These are phyloP conservation scores for Saposhnikovia divaricata DNA, from an alignment of 129 eudicot species.

Conservation along the genomic window DNA sequence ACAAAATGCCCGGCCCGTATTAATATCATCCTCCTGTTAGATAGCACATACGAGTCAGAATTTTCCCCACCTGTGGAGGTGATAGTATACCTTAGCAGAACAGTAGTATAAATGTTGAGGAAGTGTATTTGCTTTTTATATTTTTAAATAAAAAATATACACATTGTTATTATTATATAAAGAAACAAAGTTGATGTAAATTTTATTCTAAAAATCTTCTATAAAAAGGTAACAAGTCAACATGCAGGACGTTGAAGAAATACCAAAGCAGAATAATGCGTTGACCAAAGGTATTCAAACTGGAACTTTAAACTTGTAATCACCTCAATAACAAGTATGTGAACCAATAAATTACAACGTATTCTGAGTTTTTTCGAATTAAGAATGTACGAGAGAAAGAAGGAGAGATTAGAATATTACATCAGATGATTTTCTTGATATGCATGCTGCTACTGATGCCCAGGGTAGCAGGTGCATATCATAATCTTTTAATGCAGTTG, in stretches of 20 bases:
- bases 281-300: not conserved
- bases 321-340: not conserved
- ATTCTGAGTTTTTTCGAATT: not conserved
- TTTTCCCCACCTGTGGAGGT: not conserved
- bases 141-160: not conserved
- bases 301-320: not conserved
- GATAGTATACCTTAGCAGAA: not conserved
- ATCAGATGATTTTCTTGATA: conserved; percentile 52
- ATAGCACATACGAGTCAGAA: conserved; percentile 12
- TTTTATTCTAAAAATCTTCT: not conserved
- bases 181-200: not conserved
- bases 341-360: not conserved
- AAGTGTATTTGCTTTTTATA: not conserved
- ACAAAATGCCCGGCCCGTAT: conserved; percentile 86
- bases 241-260: not conserved
- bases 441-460: conserved; percentile 97
- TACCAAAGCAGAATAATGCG: not conserved
- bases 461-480: conserved; percentile 93
- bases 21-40: conserved; percentile 59
- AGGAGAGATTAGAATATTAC: conserved; percentile 37
- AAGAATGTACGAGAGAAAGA: not conserved
- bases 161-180: not conserved
- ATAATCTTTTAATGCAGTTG: conserved; percentile 71
- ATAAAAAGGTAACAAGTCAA: not conserved
- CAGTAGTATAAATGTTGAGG: not conserved